Base-by-base conservation (phyloP, 768 basidiomycete genomes). In the Leccinum pellstonianum region DNA sequence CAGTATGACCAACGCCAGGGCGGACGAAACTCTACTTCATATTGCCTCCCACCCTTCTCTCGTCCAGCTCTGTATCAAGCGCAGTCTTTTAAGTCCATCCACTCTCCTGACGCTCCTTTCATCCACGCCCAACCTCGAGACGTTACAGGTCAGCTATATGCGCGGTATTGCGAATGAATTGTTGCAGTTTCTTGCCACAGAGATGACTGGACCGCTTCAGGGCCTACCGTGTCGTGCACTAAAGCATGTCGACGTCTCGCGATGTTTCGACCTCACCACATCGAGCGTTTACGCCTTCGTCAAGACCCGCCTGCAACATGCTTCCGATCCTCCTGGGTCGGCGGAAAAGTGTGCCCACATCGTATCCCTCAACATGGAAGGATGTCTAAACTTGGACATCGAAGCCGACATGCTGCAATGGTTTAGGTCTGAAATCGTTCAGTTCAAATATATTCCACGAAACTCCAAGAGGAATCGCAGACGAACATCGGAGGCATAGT, bases 401-500 rank as follows among this genome's bases (percentile, higher is more conserved):
- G 86, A 88, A 43, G 70, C 77, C 0, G 77, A 78, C 4, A 77
- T 81, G 70, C 64, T 88, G 14, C 81, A 81, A 2, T 90, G 88
- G 86, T 77, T 91, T 53, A 79, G 83, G 57, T 69, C 76, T 9
- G 77, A 79, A 38, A 81, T 91, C 0, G 65, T 73, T 6, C 64
- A 52, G 17, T 80, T 91, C 53, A 87, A 83, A 61, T 90, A 19
- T 89, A 86, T 63, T 71, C 79, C 70, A 75, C 79, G 52, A 88
- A 79, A 75, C 33, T 77, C 79, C 4, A 31, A 1, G 43, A 64
- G 59, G 23, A 70, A 58, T 25, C 77, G 71, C 58, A 68, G 64
- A 54, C 66, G 72, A 25, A 48, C n/a, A 43, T 19, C n/a, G 9
- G 41, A 43, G 9, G 41, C n/a, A 10, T 43, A 43, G n/a, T 43